A percentile compares a stretch with the other conserved stretches of the same genome.
phyloP scores from a whole-genome alignment of 2,329 filamentous ascomycete species.

The Nemania sp. region DNA sequence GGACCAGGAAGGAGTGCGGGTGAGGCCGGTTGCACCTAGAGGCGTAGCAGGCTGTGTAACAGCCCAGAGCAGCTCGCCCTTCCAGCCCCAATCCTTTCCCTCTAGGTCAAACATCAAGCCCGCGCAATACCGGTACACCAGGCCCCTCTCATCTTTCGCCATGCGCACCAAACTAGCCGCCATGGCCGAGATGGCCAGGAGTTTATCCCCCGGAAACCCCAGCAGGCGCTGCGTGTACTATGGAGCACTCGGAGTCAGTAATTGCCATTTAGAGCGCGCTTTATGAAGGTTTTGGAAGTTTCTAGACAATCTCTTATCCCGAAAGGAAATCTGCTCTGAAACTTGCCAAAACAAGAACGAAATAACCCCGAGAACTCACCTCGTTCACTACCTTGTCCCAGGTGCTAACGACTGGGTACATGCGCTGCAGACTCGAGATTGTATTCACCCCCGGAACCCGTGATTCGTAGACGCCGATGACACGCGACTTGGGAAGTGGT shows the following conservation, averaged over 20 bases:
- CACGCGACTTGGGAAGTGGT: conserved; percentile 28
- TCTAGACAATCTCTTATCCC: too few species aligned
- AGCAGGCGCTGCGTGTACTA: conserved; percentile 34
- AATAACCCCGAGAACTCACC: too few species aligned
- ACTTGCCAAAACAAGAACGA: too few species aligned
- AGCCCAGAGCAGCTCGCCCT: conserved; percentile 35
- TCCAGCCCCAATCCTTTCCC: conserved; percentile 30
- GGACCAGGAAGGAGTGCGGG: conserved; percentile 37
- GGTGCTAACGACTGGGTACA: conserved; percentile 34
- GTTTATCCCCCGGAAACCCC: conserved; percentile 38
- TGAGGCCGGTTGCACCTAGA: not conserved
- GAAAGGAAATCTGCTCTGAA: too few species aligned
- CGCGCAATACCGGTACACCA: conserved; percentile 32
- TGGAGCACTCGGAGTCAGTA: too few species aligned
- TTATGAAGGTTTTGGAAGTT: too few species aligned
- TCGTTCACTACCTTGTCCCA: conserved; percentile 35
- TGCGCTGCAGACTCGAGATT: conserved; percentile 30
- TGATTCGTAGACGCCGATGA: conserved; percentile 34
- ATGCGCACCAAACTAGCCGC: conserved; percentile 35
- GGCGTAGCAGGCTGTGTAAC: conserved; percentile 12
- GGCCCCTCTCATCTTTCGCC: conserved; percentile 30
- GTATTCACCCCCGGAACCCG: conserved; percentile 36
- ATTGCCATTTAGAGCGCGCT: too few species aligned
- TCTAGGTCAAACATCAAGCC: conserved; percentile 38
- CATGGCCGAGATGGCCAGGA: conserved; percentile 42